These are phyloP conservation scores for Emericellopsis atlantica DNA, from an alignment of 2,329 filamentous ascomycete species.

Conservation along the genomic window DNA sequence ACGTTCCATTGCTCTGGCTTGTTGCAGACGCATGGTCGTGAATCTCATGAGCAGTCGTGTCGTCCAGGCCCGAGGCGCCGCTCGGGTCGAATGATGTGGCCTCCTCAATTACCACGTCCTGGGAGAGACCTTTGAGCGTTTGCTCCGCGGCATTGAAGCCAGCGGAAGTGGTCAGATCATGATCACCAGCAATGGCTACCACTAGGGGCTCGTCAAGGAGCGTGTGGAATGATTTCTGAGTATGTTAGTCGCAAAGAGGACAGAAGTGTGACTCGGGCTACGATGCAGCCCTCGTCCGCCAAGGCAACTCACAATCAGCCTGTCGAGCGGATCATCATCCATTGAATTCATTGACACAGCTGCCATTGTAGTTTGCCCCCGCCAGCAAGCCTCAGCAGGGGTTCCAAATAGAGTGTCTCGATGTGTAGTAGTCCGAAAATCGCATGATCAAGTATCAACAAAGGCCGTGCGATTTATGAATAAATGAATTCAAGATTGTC, in stretches of 20 bases:
- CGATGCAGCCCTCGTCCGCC: background rate
- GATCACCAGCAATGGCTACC: conserved; percentile 63
- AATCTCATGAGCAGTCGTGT: background rate
- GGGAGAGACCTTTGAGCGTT: conserved; percentile 54
- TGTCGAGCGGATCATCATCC: background rate
- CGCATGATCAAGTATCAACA: too few species aligned
- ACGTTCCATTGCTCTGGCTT: conserved; percentile 12
- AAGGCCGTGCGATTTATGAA: too few species aligned
- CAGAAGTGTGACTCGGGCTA: background rate
- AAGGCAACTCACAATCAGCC: background rate
- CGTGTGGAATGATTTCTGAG: conserved; percentile 57
- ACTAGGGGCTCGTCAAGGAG: conserved; percentile 69
- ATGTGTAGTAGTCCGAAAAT: too few species aligned
- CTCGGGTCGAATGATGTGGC: conserved; percentile 68
- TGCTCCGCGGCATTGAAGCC: conserved; percentile 40
- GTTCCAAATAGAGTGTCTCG: too few species aligned
- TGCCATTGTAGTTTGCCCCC: too few species aligned
- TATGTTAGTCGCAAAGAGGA: background rate
- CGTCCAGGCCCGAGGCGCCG: conserved; percentile 23
- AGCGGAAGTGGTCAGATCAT: conserved; percentile 42
- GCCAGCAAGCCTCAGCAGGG: too few species aligned
- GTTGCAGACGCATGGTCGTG: too few species aligned
- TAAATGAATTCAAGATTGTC: too few species aligned
- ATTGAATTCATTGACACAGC: background rate
- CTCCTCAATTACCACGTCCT: conserved; percentile 53